Conservation (phyloP, 306 rosid genomes). For the Carpinus viminea region DNA sequence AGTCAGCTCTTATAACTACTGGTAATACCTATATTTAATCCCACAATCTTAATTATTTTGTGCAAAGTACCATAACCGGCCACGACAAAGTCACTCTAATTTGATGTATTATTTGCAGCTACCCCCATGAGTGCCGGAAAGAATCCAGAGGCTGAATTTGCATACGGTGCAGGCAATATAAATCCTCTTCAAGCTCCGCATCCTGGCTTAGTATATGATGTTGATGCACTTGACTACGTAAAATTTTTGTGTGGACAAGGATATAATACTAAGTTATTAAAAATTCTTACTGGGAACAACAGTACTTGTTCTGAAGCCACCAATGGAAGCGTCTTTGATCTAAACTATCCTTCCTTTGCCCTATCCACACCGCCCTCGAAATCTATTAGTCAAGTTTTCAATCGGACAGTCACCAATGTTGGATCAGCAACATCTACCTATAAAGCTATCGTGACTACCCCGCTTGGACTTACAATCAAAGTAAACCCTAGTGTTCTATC, state of each 20-base stretch:
- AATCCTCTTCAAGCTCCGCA: slow-evolving; percentile 34
- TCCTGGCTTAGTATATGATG: slow-evolving; percentile 45
- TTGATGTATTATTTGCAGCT: slow-evolving; percentile 31
- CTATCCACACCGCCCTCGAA: background rate
- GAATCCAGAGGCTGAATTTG: slow-evolving; percentile 38
- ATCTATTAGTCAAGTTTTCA: background rate
- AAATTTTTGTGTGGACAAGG: background rate
- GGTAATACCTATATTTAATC: background rate
- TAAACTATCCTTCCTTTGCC: slow-evolving; percentile 60
- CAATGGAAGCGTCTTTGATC: background rate
- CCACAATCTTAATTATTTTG: background rate
- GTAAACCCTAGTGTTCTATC: slow-evolving; percentile 35
- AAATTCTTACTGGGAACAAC: background rate
- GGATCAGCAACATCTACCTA: slow-evolving; percentile 6
- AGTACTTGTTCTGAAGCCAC: background rate
- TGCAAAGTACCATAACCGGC: background rate
- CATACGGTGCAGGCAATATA: slow-evolving; percentile 50
- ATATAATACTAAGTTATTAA: background rate
- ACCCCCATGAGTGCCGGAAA: slow-evolving; percentile 19
- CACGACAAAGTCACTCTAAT: background rate
- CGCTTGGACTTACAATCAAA: slow-evolving; percentile 23
- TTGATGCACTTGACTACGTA: too few relatives aligned
- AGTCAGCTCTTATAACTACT: background rate
- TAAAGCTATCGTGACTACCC: slow-evolving; percentile 9
- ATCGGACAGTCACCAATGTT: slow-evolving; percentile 12